Conservation (phyloP, 2,329 filamentous ascomycete species). For the Aspergillus glaucus region DNA sequence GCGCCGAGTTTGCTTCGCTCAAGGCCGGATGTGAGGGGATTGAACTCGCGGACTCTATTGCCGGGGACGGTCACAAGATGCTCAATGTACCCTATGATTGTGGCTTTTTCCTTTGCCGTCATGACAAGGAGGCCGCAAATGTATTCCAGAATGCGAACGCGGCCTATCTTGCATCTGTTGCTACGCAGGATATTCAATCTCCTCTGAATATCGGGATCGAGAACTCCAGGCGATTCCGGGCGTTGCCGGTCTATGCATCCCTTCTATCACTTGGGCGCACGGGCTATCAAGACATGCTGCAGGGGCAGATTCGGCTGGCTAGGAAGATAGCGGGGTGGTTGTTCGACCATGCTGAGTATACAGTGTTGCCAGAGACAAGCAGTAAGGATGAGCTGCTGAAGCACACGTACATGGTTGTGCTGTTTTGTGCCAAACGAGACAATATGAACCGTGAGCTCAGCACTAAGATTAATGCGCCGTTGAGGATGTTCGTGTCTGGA, state of each 20-base stretch:
- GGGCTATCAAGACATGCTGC: slow-evolving; percentile 64
- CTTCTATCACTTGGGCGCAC: slow-evolving; percentile 65
- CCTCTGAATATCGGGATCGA: slow-evolving; percentile 83
- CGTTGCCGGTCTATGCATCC: slow-evolving; percentile 80
- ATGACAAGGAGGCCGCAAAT: slow-evolving; percentile 50
- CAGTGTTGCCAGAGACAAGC: slow-evolving; percentile 52
- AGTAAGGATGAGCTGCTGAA: slow-evolving; percentile 40
- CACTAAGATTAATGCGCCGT: slow-evolving; percentile 63
- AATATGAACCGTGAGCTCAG: slow-evolving; percentile 61
- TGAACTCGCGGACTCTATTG: slow-evolving; percentile 79
- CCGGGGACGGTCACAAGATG: slow-evolving; percentile 83
- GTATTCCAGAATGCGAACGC: slow-evolving; percentile 83
- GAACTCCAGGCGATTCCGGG: slow-evolving; percentile 85
- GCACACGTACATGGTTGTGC: slow-evolving; percentile 62
- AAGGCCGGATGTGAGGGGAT: slow-evolving; percentile 55
- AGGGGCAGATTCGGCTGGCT: slow-evolving; percentile 65
- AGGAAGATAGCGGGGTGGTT: slow-evolving; percentile 62
- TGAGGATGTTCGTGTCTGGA: slow-evolving; percentile 74
- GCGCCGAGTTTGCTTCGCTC: slow-evolving; percentile 50
- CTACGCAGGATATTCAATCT: slow-evolving; percentile 54
- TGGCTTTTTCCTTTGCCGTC: slow-evolving; percentile 76
- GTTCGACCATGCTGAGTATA: slow-evolving; percentile 55
- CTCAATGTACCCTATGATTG: slow-evolving; percentile 93
- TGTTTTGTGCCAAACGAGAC: slow-evolving; percentile 68
- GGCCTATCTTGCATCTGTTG: slow-evolving; percentile 59